Conservation (phyloP, 139 green algal species). For the Auxenochlorella protothecoides region DNA sequence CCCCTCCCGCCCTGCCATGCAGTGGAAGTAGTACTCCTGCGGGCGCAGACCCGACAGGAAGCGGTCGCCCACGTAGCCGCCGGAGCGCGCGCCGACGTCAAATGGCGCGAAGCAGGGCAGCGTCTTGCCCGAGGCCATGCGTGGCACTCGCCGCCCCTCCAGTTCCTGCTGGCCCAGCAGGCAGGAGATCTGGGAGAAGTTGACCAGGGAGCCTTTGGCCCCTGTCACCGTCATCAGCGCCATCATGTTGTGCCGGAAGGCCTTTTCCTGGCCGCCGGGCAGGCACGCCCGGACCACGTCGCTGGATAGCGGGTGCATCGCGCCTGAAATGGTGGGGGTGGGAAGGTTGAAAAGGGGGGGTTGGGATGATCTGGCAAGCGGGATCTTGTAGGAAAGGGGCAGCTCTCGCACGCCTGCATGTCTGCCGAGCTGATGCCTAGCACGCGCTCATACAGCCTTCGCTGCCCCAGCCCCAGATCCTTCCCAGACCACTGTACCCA, state of each 20-base stretch:
- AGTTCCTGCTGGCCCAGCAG: constrained; percentile 96
- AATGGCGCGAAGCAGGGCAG: constrained; percentile 93
- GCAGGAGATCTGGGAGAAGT: constrained; percentile 88
- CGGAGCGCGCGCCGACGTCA: constrained; percentile 62
- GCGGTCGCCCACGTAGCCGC: constrained; percentile 89
- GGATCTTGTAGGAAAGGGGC: too few species aligned
- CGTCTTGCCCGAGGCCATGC: constrained; percentile 86
- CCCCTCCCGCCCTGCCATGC: constrained; percentile 96
- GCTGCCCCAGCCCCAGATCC: too few species aligned
- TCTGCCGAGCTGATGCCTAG: not conserved
- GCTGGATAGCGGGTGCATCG: constrained; percentile 75
- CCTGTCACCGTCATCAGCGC: constrained; percentile 88
- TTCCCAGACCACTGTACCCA: too few species aligned
- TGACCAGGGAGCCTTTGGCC: constrained; percentile 91
- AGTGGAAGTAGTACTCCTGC: constrained; percentile 99
- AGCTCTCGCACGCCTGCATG: not conserved
- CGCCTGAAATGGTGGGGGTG: constrained; percentile 24
- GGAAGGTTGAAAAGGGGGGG: too few species aligned
- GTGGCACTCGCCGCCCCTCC: constrained; percentile 86
- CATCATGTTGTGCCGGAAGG: constrained; percentile 91
- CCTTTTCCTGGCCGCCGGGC: constrained; percentile 50
- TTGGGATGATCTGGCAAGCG: not conserved
- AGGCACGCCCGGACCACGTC: constrained; percentile 79
- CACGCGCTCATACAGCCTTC: too few species aligned
- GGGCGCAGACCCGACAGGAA: constrained; percentile 69